A percentile compares a stretch with the other conserved stretches of the same genome.
These are phyloP conservation scores for Rhizopogon sp. DNA, from an alignment of 768 basidiomycete genomes.

Conservation along the genomic window DNA sequence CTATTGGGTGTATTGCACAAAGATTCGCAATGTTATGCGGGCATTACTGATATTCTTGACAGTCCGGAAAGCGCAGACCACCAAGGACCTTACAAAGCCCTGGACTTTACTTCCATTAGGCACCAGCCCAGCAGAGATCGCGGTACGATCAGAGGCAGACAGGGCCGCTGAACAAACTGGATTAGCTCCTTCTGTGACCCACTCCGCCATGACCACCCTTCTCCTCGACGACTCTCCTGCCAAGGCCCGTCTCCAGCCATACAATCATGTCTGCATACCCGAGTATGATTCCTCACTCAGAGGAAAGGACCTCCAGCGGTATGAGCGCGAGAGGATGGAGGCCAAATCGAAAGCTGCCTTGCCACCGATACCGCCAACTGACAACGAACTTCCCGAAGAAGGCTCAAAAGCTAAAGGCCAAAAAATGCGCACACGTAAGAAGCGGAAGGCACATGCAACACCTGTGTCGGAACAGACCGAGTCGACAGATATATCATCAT, in stretches of 20 bases:
- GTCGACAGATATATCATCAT: not conserved
- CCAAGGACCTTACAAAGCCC: constrained; percentile 70
- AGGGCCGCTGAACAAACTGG: not conserved
- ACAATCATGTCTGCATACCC: constrained; percentile 73
- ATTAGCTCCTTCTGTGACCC: constrained; percentile 10
- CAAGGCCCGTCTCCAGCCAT: constrained; percentile 67
- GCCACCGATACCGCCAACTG: not conserved
- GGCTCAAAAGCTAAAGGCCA: not conserved
- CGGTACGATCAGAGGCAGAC: not conserved
- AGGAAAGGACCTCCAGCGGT: constrained; percentile 27
- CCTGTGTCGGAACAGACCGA: not conserved
- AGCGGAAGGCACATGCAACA: constrained; percentile 1
- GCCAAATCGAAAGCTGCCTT: constrained; percentile 3
- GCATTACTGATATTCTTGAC: not conserved
- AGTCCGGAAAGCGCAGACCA: constrained; percentile 36
- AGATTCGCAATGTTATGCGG: not conserved
- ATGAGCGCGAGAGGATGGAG: constrained; percentile 17
- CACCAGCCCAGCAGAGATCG: constrained; percentile 1
- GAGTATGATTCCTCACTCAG: constrained; percentile 56
- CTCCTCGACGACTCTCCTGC: constrained; percentile 48
- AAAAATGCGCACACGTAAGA: constrained; percentile 4
- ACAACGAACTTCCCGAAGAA: no score
- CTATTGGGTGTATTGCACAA: not conserved
- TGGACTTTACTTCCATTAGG: constrained; percentile 44
- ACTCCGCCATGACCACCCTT: constrained; percentile 44